Evolutionary conservation across 108 stramenopile genomes (phyloP), one percentile per base, ranked within the genome.

Genomic region (Nitzschia sp.): DNA sequence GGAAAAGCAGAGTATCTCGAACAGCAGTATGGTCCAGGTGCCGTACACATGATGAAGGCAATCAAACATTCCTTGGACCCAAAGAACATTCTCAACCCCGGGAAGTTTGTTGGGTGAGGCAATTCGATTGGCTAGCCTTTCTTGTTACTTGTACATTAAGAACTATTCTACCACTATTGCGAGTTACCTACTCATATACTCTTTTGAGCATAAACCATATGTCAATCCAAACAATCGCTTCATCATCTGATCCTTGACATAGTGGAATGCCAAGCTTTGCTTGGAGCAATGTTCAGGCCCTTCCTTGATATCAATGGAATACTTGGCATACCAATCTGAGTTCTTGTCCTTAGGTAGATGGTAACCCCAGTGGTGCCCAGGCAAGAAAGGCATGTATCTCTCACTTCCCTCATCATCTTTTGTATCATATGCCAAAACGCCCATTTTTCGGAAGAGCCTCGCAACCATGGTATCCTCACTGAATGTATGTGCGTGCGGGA

Each of bases 331-430:
- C 95, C 95, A 96, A 68, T 94, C 95, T 50, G 80, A 68, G 12
- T 41, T 71, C 12, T 65, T 69, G 62, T 89, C 72, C 43, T 56
- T 39, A 25, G 71, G 67, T 29, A 72, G 41, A 15, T 41, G 64
- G 43, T 73, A 96, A 20, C 64, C 77, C 34, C 85, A 83, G 68
- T 96, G 96, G 53, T 97, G 92, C 0, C 90, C 93, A 15, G 97
- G 96, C 71, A 83, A 66, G 76, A 97, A 98, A 14, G 95, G 95
- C 88, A 92, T 94, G 67, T 96, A 98, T 19, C 97, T 79, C 64
- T 98, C 97, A 0, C 94, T 83, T 0, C 95, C 95, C 9, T 65
- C 54, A 26, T 85, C 86, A 60, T 98, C 97, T 54, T 94, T 89
- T 41, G 97, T 97, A 63, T 97, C 93, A 70, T 88, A 93, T 1